Evolutionary conservation across 202 grass and related monocot species (phyloP).

Genomic region (Carex arenaria): DNA sequence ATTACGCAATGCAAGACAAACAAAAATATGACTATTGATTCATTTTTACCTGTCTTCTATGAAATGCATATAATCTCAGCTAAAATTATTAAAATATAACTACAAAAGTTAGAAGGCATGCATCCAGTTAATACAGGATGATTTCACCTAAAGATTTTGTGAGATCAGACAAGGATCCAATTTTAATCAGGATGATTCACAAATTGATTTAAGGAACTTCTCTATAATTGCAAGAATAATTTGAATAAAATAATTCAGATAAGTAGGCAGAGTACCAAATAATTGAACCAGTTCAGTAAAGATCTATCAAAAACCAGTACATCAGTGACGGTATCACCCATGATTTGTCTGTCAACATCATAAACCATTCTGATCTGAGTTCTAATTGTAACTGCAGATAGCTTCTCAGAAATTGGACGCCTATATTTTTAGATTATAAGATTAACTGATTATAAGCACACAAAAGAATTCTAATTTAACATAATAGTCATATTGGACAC

Average conservation of each 20-base stretch:
- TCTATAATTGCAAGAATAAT: background rate
- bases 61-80: background rate
- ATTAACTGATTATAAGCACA: too few species aligned
- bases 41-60: conserved; percentile 43
- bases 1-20: background rate
- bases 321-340: too few species aligned
- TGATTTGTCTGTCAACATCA: too few species aligned
- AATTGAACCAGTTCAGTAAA: too few species aligned
- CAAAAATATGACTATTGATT: background rate
- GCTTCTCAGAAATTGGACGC: too few species aligned
- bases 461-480: too few species aligned
- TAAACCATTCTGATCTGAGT: too few species aligned
- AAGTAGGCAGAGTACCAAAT: conserved; percentile 5
- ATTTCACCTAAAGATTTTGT: background rate
- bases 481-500: too few species aligned
- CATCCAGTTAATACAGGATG: background rate
- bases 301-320: too few species aligned
- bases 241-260: background rate
- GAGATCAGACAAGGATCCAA: background rate
- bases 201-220: background rate
- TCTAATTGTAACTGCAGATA: too few species aligned
- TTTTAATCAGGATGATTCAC: background rate
- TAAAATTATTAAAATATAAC: background rate
- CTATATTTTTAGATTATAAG: too few species aligned
- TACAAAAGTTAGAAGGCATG: too few species aligned